Base-by-base conservation (phyloP, 495 filamentous ascomycete species). In the Aeminium ludgeri region DNA sequence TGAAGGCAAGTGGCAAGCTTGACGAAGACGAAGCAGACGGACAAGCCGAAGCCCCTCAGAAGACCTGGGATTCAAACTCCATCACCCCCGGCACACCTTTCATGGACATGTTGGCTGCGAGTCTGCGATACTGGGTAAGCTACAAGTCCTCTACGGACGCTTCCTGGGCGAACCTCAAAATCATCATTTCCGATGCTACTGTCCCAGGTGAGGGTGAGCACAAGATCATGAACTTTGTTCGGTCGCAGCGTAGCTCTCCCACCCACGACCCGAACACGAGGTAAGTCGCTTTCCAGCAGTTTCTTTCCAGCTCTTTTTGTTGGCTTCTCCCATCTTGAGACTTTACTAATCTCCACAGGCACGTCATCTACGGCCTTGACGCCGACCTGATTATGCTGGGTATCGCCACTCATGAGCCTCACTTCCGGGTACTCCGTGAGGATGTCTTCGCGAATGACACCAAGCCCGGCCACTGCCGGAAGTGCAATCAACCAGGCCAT, bases 301-400 rank as follows among this genome's bases (percentile, higher is more conserved):
- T 25, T 43, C 20, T 44, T 27, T 40, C 33, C 43, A 27, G 27
- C n/a, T 13, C 20, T 31, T 45, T 10, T 17, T 3, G 11, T 38
- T 45, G 28, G 25, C n/a, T 27, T 41, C n/a, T 30, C 36, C 17
- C 31, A 13, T n/a, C 36, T 34, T 41, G 30, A 42, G 7, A 13
- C 5, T 11, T 30, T 42, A 30, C 41, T 50, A 34, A 48, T 35
- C 17, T 7, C 3, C 33, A 20, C 37, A 50, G 50, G 36, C 50
- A 53, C 32, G 50, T 53, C 7, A 46, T 53, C 36, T 51, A 50
- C 20, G 50, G 50, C 35, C 46, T 53, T 16, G 89, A 99, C 65
- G 91, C 89, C 35, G 89, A 99, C 68, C 67, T 99, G 33, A 99
- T 99, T 61, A 99, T 99, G 89, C 67, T 99, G 54, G 91, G 89